Evolutionary conservation across 495 filamentous ascomycete genomes (phyloP).

Genomic region (Neurospora tetraspora): DNA sequence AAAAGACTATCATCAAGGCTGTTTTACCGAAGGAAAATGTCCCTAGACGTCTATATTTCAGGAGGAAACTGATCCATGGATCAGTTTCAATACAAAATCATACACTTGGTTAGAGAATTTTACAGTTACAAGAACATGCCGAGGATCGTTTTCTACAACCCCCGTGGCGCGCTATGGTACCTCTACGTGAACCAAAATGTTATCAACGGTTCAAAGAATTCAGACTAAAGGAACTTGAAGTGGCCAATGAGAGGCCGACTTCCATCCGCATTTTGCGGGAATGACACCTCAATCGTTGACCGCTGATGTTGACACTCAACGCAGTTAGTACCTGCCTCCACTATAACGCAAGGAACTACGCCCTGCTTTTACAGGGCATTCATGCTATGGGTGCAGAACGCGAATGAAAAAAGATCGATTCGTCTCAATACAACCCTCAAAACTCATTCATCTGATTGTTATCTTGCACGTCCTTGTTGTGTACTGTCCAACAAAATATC

Average conservation of each 20-base stretch:
- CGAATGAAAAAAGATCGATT: not conserved
- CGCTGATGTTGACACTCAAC: not conserved
- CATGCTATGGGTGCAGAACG: not conserved
- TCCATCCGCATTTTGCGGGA: slow-evolving; percentile 11
- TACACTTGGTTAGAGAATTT: too few relatives aligned
- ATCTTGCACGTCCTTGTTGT: not conserved
- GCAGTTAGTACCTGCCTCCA: not conserved
- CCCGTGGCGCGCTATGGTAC: too few relatives aligned
- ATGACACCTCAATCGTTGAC: slow-evolving; percentile 19
- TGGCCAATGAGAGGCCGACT: slow-evolving; percentile 9
- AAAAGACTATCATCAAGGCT: too few relatives aligned
- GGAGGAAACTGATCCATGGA: too few relatives aligned
- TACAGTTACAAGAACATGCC: too few relatives aligned
- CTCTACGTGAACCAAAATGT: not conserved
- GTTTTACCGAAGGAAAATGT: too few relatives aligned
- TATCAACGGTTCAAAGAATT: not conserved
- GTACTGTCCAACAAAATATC: not conserved
- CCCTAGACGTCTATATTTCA: too few relatives aligned
- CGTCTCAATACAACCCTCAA: not conserved
- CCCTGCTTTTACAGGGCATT: not conserved
- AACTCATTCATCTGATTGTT: not conserved
- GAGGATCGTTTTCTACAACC: too few relatives aligned
- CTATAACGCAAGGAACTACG: not conserved
- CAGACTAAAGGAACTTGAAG: not conserved
- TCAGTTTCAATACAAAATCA: too few relatives aligned